These are phyloP conservation scores for Apiotrichum sp. DNA, from an alignment of 1,284 basidiomycete genomes.

Conservation along the genomic window DNA sequence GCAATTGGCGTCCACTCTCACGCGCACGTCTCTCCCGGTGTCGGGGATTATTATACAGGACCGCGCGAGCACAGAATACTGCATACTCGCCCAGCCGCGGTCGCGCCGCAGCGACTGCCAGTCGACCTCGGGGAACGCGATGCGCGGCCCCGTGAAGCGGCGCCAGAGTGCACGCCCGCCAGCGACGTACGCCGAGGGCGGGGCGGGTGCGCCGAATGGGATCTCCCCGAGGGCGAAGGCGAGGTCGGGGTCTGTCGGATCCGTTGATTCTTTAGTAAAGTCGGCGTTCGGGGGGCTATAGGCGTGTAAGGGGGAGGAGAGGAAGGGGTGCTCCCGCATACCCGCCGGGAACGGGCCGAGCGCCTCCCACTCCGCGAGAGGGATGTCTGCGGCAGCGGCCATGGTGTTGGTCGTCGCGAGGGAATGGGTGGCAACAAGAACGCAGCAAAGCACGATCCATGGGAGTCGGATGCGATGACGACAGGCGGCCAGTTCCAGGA, in stretches of 20 bases:
- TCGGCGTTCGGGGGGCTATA: constrained; percentile 7
- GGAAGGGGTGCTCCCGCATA: constrained; percentile 42
- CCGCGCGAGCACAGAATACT: constrained; percentile 35
- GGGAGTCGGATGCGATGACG: no score
- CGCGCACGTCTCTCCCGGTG: neutral
- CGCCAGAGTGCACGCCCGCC: constrained; percentile 36
- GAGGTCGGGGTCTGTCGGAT: constrained; percentile 21
- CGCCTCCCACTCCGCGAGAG: constrained; percentile 13
- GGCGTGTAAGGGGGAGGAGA: constrained; percentile 30
- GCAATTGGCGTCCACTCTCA: constrained; percentile 33
- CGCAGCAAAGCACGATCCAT: no score
- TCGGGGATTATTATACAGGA: constrained; percentile 18
- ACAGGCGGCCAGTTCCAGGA: no score
- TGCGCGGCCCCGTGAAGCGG: constrained; percentile 29
- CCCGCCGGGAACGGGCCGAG: constrained; percentile 41
- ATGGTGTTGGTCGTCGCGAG: no score
- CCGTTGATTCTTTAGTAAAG: no score
- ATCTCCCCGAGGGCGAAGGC: constrained; percentile 23
- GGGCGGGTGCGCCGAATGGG: constrained; percentile 15
- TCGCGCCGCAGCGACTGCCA: constrained; percentile 41
- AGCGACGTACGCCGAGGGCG: constrained; percentile 30
- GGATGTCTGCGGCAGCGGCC: no score
- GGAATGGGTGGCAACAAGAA: no score
- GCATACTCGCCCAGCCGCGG: constrained; percentile 43
- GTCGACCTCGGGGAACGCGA: constrained; percentile 4